These are phyloP conservation scores for Bassia scoparia DNA, from an alignment of 148 eudicot genomes.

Conservation along the genomic window DNA sequence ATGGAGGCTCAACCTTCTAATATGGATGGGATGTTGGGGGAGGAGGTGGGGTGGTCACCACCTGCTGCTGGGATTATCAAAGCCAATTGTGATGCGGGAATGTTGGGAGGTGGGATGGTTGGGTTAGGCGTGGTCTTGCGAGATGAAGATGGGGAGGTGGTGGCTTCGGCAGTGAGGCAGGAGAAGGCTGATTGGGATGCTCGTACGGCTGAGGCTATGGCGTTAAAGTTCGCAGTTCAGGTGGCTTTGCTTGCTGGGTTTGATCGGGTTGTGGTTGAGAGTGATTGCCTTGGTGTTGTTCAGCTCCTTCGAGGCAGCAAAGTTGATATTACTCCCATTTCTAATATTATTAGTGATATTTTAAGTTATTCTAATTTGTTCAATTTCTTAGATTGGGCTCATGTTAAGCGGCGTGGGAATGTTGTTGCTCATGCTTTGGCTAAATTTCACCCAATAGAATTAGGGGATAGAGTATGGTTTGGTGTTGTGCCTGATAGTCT, in stretches of 20 bases:
- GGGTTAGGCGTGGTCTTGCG: not conserved
- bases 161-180: not conserved
- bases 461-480: too few species aligned
- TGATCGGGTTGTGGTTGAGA: not conserved
- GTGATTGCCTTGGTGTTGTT: not conserved
- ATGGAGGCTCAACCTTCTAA: not conserved
- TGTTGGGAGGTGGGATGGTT: not conserved
- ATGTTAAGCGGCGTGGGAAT: too few species aligned
- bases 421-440: too few species aligned
- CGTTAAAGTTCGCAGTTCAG: not conserved
- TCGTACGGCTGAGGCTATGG: not conserved
- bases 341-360: too few species aligned
- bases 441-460: too few species aligned
- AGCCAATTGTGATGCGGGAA: not conserved
- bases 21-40: not conserved
- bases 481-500: too few species aligned
- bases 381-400: too few species aligned
- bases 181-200: not conserved
- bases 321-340: too few species aligned
- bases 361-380: too few species aligned
- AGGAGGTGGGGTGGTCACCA: not conserved
- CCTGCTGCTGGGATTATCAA: not conserved
- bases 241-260: not conserved
- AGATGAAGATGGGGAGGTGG: not conserved
- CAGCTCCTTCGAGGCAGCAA: too few species aligned